These are phyloP conservation scores for Gaeumannomyces tritici DNA, from an alignment of 2,329 filamentous ascomycete genomes.

Conservation along the genomic window DNA sequence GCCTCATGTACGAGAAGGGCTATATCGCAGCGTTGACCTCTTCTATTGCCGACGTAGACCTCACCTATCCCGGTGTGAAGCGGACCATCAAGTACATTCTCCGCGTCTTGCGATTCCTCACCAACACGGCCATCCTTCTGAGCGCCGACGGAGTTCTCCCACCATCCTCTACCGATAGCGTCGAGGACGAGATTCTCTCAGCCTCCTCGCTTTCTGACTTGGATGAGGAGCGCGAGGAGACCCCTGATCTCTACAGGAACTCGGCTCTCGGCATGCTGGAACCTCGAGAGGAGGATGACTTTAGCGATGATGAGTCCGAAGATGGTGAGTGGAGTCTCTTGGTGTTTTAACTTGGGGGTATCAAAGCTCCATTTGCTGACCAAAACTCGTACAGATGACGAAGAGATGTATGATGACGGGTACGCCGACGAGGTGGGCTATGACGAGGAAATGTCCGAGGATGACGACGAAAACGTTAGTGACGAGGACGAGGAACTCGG, in stretches of 20 bases:
- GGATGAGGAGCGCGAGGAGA: constrained; percentile 83
- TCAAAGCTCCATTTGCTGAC: constrained; percentile 11
- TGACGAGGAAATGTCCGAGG: constrained; percentile 64
- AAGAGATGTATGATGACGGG: constrained; percentile 89
- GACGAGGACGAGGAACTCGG: constrained; percentile 79
- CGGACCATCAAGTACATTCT: constrained; percentile 94
- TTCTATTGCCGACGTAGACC: constrained; percentile 89
- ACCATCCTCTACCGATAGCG: constrained; percentile 35
- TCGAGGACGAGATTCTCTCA: constrained; percentile 82
- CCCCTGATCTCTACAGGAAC: constrained; percentile 92
- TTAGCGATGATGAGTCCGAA: constrained; percentile 58
- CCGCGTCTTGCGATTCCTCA: constrained; percentile 77
- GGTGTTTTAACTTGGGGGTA: neutral
- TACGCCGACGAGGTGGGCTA: constrained; percentile 93
- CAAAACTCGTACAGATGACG: constrained; percentile 52
- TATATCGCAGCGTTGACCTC: constrained; percentile 81
- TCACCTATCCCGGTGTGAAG: constrained; percentile 89
- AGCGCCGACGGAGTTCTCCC: constrained; percentile 74
- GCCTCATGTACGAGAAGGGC: constrained; percentile 97
- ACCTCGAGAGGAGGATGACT: constrained; percentile 69
- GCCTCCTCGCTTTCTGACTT: constrained; percentile 83
- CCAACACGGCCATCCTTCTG: constrained; percentile 75
- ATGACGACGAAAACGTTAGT: constrained; percentile 80
- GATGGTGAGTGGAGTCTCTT: constrained; percentile 35
- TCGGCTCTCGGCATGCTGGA: constrained; percentile 94